A percentile compares a stretch with the other conserved stretches of the same genome.
phyloP scores from a whole-genome alignment of 1,284 basidiomycete genomes.

The Austroboletus niveus region DNA sequence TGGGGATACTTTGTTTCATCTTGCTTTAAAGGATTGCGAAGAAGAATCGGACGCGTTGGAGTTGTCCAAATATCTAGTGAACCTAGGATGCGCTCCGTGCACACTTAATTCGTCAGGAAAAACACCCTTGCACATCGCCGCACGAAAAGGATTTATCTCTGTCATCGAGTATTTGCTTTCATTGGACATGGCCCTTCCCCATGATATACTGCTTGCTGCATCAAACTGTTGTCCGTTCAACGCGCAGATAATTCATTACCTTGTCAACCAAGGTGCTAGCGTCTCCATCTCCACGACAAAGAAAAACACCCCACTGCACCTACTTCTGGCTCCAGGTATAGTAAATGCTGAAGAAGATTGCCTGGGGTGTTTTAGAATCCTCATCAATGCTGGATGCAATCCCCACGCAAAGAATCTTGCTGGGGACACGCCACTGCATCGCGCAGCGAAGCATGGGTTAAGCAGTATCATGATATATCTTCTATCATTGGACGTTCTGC shows the following conservation, averaged over 20 bases:
- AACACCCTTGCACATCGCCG: too few relatives aligned
- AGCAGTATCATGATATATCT: neutral
- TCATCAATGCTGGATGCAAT: conserved; percentile 1
- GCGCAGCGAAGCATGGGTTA: neutral
- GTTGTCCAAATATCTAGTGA: too few relatives aligned
- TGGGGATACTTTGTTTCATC: too few relatives aligned
- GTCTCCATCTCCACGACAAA: neutral
- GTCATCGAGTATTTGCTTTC: conserved; percentile 7
- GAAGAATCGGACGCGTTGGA: too few relatives aligned
- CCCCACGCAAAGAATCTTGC: neutral
- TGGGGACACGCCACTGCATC: neutral
- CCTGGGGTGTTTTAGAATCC: neutral
- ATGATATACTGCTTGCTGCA: conserved; percentile 1
- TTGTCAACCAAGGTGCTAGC: neutral
- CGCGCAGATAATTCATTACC: neutral
- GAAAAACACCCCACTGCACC: neutral
- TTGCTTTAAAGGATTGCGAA: too few relatives aligned
- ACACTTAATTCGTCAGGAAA: too few relatives aligned
- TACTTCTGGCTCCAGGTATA: neutral
- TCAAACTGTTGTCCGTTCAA: neutral
- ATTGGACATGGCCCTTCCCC: neutral
- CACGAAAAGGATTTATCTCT: neutral
- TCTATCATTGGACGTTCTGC: neutral
- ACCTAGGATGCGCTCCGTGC: too few relatives aligned
- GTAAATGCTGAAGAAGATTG: neutral